Evolutionary conservation across 495 filamentous ascomycete species (phyloP), one percentile per base, ranked within the genome.

Genomic region (Lasiosphaeria ovina): DNA sequence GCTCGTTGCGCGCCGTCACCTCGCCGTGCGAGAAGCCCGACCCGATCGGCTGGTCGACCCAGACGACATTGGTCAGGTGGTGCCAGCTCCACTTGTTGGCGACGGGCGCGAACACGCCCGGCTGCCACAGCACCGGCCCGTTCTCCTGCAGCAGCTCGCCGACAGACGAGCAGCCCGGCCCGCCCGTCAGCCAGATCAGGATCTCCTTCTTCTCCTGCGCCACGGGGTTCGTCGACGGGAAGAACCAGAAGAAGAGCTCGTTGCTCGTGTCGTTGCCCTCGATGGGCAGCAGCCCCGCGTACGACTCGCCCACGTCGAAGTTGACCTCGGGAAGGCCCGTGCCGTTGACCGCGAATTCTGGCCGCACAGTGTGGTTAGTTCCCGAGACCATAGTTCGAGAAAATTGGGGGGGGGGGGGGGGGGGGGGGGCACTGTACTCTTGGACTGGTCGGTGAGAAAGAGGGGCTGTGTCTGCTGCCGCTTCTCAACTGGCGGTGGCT

Each of bases 231-330:
- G 76, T 71, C 12, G 85, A 83, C 3, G 87, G 87, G 66, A 89
- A 91, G 74, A 87, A 91, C 89, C 90, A 93, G 65, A 90, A 93
- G 68, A 82, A 91, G 3, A 92, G 75, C 66, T 63, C n/a, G 47
- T 83, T 70, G 53, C 82, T 81, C 0, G 76, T 81, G 66, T 85
- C 82, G 48, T 85, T 77, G 44, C 74, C 66, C 6, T 76, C 71
- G 59, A 91, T 90, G n/a, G 89, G 82, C 6, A 93, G 69, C n/a
- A 89, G 81, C 31, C 90, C 90, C 7, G 90, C 81, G 67, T 92
- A 93, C 0, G 85, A 88, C 69, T 93, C 90, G 54, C 90, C 90
- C 65, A 90, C 85, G 62, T 93, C 85, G 63, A 91, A 93, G 62
- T 86, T 75, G 7, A 92, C 87, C 33, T 91, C 85, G 0, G 89